These are phyloP conservation scores for Wakefieldia striispora DNA, from an alignment of 768 basidiomycete species.

Conservation along the genomic window DNA sequence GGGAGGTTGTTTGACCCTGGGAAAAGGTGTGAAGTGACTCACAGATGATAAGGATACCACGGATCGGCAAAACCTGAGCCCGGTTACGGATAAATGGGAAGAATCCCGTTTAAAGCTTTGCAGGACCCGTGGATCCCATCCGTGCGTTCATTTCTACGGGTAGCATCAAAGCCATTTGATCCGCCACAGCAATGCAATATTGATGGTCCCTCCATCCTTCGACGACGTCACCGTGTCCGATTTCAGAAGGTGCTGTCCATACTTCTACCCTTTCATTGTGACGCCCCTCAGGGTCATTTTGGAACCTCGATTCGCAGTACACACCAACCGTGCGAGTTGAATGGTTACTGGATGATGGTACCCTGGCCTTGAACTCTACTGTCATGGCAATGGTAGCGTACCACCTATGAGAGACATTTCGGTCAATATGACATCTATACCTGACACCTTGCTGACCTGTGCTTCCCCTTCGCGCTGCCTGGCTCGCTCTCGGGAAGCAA, in stretches of 20 bases:
- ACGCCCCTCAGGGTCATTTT: slow-evolving; percentile 51
- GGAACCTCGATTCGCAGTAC: slow-evolving; percentile 51
- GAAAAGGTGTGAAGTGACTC: background rate
- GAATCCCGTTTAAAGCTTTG: slow-evolving; percentile 22
- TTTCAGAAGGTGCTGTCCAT: slow-evolving; percentile 61
- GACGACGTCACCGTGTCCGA: slow-evolving; percentile 42
- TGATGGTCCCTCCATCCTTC: slow-evolving; percentile 61
- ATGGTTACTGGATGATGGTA: slow-evolving; percentile 44
- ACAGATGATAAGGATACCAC: background rate
- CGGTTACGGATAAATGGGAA: background rate
- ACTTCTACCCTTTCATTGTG: slow-evolving; percentile 61
- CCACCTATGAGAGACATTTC: slow-evolving; percentile 42
- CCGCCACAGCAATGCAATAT: slow-evolving; percentile 59
- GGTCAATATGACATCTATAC: background rate
- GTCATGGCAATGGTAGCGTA: slow-evolving; percentile 60
- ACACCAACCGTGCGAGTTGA: slow-evolving; percentile 56
- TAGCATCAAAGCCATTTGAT: slow-evolving; percentile 57
- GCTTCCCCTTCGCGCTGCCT: slow-evolving; percentile 19
- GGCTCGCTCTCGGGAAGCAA: slow-evolving; percentile 48
- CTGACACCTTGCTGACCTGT: slow-evolving; percentile 11
- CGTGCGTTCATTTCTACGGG: slow-evolving; percentile 29
- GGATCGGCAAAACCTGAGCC: background rate
- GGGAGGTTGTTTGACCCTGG: background rate
- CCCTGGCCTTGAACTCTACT: slow-evolving; percentile 61
- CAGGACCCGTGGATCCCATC: slow-evolving; percentile 11